A percentile compares a stretch with the other conserved stretches of the same genome.
phyloP scores from a whole-genome alignment of 139 green algal genomes.

The Volvox africanus region DNA sequence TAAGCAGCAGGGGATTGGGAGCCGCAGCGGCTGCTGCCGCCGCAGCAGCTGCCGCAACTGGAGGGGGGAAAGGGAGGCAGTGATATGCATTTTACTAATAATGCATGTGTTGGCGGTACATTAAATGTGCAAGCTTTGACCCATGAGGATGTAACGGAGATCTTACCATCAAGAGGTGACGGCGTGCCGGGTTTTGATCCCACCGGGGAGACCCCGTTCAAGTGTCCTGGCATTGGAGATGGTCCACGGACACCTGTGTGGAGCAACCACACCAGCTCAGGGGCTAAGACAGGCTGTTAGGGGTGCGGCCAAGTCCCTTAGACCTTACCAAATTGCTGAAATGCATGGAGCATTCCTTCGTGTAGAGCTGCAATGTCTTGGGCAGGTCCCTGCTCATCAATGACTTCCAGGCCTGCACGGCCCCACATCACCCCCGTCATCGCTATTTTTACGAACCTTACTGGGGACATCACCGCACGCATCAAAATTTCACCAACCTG shows the following conservation, averaged over 20 bases:
- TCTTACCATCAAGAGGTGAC: conserved; percentile 62
- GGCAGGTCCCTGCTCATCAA: conserved; percentile 73
- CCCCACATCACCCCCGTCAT: neutral
- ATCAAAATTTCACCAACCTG: neutral
- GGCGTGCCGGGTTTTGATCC: conserved; percentile 67
- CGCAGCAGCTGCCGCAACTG: conserved; percentile 32
- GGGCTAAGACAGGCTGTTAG: neutral
- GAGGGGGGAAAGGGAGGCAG: neutral
- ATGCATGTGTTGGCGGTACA: too few species aligned
- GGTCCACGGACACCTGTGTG: conserved; percentile 44
- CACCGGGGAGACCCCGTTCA: conserved; percentile 52
- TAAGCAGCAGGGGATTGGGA: conserved; percentile 33
- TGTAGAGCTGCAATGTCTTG: conserved; percentile 66
- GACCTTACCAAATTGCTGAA: conserved; percentile 69
- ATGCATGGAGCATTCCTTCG: conserved; percentile 64
- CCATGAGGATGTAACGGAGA: neutral
- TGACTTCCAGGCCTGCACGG: conserved; percentile 72
- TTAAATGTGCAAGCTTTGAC: too few species aligned
- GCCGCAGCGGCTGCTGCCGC: conserved; percentile 48
- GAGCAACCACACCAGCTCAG: neutral
- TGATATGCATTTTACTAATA: too few species aligned
- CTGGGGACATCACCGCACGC: too few species aligned
- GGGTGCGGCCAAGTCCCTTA: neutral
- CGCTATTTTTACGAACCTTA: too few species aligned
- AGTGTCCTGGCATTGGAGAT: conserved; percentile 50